A percentile compares a stretch with the other conserved stretches of the same genome.
Conservation (phyloP, 1,139 yeast genomes). For the Meyerozyma sp. region DNA sequence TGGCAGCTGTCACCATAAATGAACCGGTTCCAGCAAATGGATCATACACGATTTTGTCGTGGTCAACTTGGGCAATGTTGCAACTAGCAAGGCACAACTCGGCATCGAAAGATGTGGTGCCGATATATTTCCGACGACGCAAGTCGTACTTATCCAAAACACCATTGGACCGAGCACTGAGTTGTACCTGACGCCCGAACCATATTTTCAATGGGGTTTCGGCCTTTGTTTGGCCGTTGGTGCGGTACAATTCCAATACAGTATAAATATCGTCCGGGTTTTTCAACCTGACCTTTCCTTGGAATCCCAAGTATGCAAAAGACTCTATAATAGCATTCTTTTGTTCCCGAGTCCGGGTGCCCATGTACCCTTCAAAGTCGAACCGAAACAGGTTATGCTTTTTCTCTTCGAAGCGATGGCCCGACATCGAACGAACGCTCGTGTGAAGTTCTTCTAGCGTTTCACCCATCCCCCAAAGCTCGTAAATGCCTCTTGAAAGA, state of each 20-base stretch:
- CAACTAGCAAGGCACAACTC: constrained; percentile 78
- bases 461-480: constrained; percentile 74
- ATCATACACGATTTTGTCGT: constrained; percentile 72
- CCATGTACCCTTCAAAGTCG: constrained; percentile 72
- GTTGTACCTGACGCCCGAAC: constrained; percentile 71
- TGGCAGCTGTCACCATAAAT: constrained; percentile 82
- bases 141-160: constrained; percentile 75
- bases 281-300: constrained; percentile 77
- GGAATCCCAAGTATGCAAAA: constrained; percentile 62
- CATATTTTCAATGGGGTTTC: constrained; percentile 52
- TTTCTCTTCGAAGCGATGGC: constrained; percentile 26
- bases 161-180: constrained; percentile 57
- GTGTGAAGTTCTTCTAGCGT: constrained; percentile 54
- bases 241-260: constrained; percentile 67
- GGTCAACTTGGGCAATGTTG: constrained; percentile 72
- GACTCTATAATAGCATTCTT: constrained; percentile 65
- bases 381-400: constrained; percentile 63
- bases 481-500: constrained; percentile 72
- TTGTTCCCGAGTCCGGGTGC: constrained; percentile 50
- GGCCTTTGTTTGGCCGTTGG: constrained; percentile 46
- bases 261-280: constrained; percentile 70
- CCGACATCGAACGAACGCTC: constrained; percentile 34
- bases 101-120: constrained; percentile 96
- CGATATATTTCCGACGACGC: constrained; percentile 79
- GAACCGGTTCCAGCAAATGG: constrained; percentile 98